Percentiles rank a stretch among this genome's conserved stretches.
Conservation (phyloP, 2,329 filamentous ascomycete species). For the Botrytis porri region DNA sequence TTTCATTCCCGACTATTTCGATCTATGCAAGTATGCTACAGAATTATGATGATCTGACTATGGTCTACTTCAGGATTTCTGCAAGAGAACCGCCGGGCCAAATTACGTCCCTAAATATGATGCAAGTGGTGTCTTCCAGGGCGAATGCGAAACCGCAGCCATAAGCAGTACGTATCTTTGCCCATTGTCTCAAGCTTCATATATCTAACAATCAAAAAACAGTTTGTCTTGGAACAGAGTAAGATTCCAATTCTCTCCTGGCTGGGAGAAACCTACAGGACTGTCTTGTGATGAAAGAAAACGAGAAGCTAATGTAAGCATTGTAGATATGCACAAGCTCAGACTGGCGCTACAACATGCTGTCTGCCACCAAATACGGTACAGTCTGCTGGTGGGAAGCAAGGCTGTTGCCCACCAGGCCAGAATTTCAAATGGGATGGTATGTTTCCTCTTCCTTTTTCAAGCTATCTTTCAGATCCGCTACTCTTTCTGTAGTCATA, state of each 20-base stretch:
- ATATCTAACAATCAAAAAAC: not conserved
- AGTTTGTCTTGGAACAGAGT: constrained; percentile 15
- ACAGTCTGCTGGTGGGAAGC: not conserved
- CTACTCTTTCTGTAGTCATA: not conserved
- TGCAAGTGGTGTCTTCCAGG: constrained; percentile 2
- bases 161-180: not conserved
- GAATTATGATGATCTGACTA: not conserved
- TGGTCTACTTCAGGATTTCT: not conserved
- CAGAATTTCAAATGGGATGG: constrained; percentile 10
- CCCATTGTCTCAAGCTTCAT: not conserved
- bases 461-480: too few species aligned
- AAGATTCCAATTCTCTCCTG: not conserved
- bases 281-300: not conserved
- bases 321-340: not conserved
- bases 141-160: not conserved
- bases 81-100: constrained; percentile 11
- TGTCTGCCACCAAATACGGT: not conserved
- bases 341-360: not conserved
- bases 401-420: constrained; percentile 3
- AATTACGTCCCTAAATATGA: constrained; percentile 10
- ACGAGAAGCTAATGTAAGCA: not conserved
- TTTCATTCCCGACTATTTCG: rapidly evolving
- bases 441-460: not conserved
- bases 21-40: not conserved
- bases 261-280: not conserved